phyloP scores from a whole-genome alignment of 208 protist genomes.

The Giardia duodenalis region DNA sequence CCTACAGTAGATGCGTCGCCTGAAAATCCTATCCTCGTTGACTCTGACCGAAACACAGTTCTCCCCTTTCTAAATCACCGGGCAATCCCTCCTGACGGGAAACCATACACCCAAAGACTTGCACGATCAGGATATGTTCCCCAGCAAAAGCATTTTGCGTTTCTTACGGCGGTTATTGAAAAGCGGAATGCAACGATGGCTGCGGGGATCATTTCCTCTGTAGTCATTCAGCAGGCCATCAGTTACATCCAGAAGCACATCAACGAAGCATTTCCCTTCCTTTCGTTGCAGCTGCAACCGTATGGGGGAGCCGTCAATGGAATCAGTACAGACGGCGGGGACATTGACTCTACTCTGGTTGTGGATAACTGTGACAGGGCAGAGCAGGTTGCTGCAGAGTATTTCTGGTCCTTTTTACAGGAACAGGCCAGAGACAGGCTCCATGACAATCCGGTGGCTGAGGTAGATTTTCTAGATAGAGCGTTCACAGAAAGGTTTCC shows the following conservation, averaged over 20 bases:
- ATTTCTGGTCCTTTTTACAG: too few relatives aligned
- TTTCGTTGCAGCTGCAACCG: neutral
- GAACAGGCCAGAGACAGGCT: too few relatives aligned
- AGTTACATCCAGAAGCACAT: neutral
- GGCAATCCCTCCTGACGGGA: too few relatives aligned
- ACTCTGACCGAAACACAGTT: too few relatives aligned
- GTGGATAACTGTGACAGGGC: neutral
- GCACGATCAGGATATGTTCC: too few relatives aligned
- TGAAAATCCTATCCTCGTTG: too few relatives aligned
- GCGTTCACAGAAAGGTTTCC: neutral
- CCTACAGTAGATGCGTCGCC: too few relatives aligned
- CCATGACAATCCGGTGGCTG: neutral
- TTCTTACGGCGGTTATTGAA: too few relatives aligned
- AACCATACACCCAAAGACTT: too few relatives aligned
- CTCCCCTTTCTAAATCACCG: too few relatives aligned
- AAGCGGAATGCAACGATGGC: too few relatives aligned
- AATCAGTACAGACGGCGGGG: neutral
- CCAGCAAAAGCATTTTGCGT: too few relatives aligned
- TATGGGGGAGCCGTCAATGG: neutral
- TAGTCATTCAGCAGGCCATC: neutral
- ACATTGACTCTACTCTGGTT: neutral
- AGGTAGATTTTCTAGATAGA: neutral
- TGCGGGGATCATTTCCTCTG: neutral
- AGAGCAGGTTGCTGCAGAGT: neutral
- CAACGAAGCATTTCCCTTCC: neutral